Evolutionary conservation across 345 rosid species (phyloP).

Genomic region (Arabidopsis thaliana): TAIR10.1 NC_003076.8:22173001-22173500

Average conservation of each 20-base stretch:
- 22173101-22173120: conserved; percentile 32
- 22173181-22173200: conserved; percentile 17
- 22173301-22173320: conserved; percentile 36
- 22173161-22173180: conserved; percentile 25
- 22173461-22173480: conserved; percentile 48
- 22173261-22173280: conserved; percentile 40
- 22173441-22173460: conserved; percentile 42
- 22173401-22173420: conserved; percentile 45
- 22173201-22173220: conserved; percentile 25
- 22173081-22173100: conserved; percentile 21
- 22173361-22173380: conserved; percentile 27
- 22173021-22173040: no score
- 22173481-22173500: conserved; percentile 34
- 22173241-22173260: conserved; percentile 43
- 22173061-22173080: conserved; percentile 27
- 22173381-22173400: conserved; percentile 33
- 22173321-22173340: conserved; percentile 26
- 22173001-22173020: not conserved
- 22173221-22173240: conserved; percentile 34
- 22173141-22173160: conserved; percentile 38
- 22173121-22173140: conserved; percentile 36
- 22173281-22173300: not conserved
- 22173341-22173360: conserved; percentile 28
- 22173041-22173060: no score
- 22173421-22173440: conserved; percentile 44